Evolutionary conservation across 352 stramenopile species (phyloP), one percentile per base, ranked within the genome.

Genomic region (Globisporangium apiculatum): DNA sequence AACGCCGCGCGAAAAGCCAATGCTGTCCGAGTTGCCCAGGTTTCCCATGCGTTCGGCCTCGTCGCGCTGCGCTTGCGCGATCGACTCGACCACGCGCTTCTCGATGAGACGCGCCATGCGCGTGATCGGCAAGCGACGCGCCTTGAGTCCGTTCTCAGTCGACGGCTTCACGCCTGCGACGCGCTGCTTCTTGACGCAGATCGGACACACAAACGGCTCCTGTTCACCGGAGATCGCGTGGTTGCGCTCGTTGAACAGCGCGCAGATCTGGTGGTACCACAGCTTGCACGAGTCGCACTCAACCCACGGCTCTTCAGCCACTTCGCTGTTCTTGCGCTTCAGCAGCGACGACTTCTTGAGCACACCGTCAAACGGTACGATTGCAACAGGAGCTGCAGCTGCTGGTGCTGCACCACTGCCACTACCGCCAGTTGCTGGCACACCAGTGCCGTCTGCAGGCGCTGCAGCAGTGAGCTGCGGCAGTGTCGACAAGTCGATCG

Each of bases 211-310:
- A 47, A 94, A 94, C 10, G 79, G 78, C 59, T 94, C 81, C 60
- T 94, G 85, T 57, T 94, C 85, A 3, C 85, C 85, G 11, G 85
- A 94, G 43, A 94, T 94, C 0, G 95, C 94, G 69, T 99, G 98
- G 62, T 99, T 98, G 2, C 97, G 81, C 60, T 97, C 96, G 69
- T 99, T 99, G 72, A 99, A 99, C 10, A 99, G 82, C 37, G 95
- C 96, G 71, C 98, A 99, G 64, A 99, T 99, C 62, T 99, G 96
- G 73, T 99, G 98, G 48, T 99, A 98, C 97, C 97, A 99, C 37
- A 98, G 68, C 53, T 99, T 97, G 69, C 98, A 99, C 31, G 85
- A 89, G 63, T 99, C 96, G 69, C 98, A 99, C 61, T 98, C 89
- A 4, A 99, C 97, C 97, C 97, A 99, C 56, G 89, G 85, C 66